These are phyloP conservation scores for Phytophthora uliginosa DNA, from an alignment of 352 stramenopile species.

Conservation along the genomic window DNA sequence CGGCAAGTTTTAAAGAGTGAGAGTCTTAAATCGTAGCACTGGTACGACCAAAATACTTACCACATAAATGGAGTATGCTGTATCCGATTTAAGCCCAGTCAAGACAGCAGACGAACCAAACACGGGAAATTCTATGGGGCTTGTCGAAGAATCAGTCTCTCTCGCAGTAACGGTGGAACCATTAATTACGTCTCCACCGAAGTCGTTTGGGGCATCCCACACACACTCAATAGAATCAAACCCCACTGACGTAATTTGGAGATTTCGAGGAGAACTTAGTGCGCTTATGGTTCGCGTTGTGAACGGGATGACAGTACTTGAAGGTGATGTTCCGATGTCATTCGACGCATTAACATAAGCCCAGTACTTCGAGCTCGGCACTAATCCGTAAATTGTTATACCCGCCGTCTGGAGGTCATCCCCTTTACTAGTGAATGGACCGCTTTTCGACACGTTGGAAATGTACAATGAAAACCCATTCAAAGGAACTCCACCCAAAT, in stretches of 20 bases:
- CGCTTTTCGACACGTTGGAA: constrained; percentile 5
- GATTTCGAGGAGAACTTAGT: constrained; percentile 44
- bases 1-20: neutral
- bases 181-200: constrained; percentile 46
- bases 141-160: constrained; percentile 16
- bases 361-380: constrained; percentile 49
- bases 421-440: constrained; percentile 36
- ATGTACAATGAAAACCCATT: constrained; percentile 49
- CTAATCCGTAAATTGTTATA: constrained; percentile 41
- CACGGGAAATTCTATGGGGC: neutral
- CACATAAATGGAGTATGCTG: constrained; percentile 51
- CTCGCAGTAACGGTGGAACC: constrained; percentile 39
- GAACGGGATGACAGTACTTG: constrained; percentile 23
- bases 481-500: constrained; percentile 58
- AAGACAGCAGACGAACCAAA: neutral
- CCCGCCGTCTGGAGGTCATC: constrained; percentile 24
- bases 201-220: constrained; percentile 50
- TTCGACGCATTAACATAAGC: constrained; percentile 52
- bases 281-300: constrained; percentile 37
- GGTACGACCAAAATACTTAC: constrained; percentile 33
- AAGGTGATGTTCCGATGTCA: constrained; percentile 42
- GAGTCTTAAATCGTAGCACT: neutral
- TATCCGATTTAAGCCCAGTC: constrained; percentile 20
- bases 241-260: constrained; percentile 39
- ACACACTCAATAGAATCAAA: constrained; percentile 36